A percentile compares a stretch with the other conserved stretches of the same genome.
Conservation (phyloP, 352 stramenopile species). For the Chrysophaeum taylorii region DNA sequence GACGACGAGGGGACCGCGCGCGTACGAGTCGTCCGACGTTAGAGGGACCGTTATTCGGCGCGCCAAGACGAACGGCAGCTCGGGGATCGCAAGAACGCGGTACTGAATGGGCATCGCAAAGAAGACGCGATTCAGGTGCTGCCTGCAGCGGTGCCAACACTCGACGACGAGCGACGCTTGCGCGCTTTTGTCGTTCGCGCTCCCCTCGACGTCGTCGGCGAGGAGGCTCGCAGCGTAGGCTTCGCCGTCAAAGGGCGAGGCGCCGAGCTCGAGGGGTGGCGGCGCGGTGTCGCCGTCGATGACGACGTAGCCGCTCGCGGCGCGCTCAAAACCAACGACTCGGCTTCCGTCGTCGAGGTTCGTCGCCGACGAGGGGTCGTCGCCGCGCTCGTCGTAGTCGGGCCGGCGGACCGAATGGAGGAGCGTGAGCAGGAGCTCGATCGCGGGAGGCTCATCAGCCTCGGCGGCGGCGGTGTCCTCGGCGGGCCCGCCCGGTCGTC, state of each 20-base stretch:
- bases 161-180: neutral
- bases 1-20: conserved; percentile 62
- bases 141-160: neutral
- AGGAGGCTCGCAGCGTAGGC: neutral
- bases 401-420: neutral
- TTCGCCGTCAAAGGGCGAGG: neutral
- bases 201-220: neutral
- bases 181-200: neutral
- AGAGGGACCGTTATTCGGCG: conserved; percentile 57
- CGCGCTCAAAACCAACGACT: too few species aligned
- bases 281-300: conserved; percentile 4
- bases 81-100: conserved; percentile 44
- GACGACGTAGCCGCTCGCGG: neutral
- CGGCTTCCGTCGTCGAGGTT: neutral
- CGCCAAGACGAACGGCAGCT: conserved; percentile 52
- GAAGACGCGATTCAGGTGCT: neutral
- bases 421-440: conserved; percentile 9
- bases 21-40: conserved; percentile 65
- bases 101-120: conserved; percentile 30
- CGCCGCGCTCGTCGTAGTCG: neutral
- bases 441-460: neutral
- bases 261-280: neutral
- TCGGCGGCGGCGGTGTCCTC: neutral
- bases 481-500: conserved; percentile 15
- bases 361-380: neutral